Evolutionary conservation across 2,329 filamentous ascomycete genomes (phyloP).

Genomic region (Apiospora malaysiana): DNA sequence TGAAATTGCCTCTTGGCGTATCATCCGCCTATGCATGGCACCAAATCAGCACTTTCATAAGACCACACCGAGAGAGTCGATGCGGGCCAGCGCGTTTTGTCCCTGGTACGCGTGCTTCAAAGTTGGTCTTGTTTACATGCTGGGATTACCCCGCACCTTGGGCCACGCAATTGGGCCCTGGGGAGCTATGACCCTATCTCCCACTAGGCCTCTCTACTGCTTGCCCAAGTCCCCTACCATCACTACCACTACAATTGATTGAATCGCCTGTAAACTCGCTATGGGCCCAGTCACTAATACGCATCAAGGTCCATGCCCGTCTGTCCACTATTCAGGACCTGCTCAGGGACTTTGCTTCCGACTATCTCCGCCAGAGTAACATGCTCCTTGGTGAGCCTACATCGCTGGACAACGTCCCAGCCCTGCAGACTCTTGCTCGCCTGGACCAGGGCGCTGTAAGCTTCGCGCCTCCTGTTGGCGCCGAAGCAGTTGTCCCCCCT

Average conservation of each 20-base stretch:
- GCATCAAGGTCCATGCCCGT: slow-evolving; percentile 71
- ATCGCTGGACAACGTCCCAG: slow-evolving; percentile 51
- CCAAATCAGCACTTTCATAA: background rate
- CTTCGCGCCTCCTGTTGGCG: slow-evolving; percentile 34
- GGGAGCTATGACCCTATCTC: background rate
- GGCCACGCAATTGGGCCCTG: background rate
- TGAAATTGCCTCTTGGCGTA: background rate
- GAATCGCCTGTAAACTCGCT: background rate
- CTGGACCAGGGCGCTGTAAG: slow-evolving; percentile 54
- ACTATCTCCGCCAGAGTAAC: slow-evolving; percentile 89
- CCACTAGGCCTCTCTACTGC: background rate
- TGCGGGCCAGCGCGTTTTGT: background rate
- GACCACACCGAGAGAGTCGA: background rate
- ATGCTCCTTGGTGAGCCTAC: slow-evolving; percentile 74
- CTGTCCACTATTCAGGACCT: slow-evolving; percentile 80
- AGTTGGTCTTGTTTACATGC: slow-evolving; percentile 12
- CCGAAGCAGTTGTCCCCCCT: slow-evolving; percentile 43
- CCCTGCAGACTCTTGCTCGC: slow-evolving; percentile 48
- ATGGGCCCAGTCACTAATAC: slow-evolving; percentile 42
- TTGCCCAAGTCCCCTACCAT: background rate
- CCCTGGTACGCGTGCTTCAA: background rate
- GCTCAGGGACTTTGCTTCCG: slow-evolving; percentile 78
- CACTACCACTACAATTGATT: slow-evolving; percentile 1
- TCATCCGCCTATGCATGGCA: background rate
- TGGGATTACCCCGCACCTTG: background rate